These are phyloP conservation scores for Mycena galericulata DNA, from an alignment of 768 basidiomycete genomes.

Conservation along the genomic window DNA sequence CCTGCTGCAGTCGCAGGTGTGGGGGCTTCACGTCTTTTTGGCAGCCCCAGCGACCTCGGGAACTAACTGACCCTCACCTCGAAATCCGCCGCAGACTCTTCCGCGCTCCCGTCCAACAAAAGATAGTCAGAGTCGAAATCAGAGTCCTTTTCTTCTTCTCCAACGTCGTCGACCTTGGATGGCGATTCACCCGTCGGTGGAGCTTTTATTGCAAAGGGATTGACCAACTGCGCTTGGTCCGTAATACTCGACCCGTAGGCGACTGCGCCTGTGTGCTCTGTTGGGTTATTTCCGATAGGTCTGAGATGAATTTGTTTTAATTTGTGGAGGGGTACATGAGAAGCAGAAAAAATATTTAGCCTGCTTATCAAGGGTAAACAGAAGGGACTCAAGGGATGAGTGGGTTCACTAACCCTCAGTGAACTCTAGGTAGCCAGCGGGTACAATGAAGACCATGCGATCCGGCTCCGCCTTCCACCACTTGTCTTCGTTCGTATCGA, in stretches of 20 bases:
- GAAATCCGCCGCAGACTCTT: slow-evolving; percentile 63
- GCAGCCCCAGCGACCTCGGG: slow-evolving; percentile 89
- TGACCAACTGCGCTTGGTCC: slow-evolving; percentile 11
- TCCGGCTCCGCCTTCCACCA: slow-evolving; percentile 98
- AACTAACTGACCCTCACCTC: slow-evolving; percentile 81
- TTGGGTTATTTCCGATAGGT: neutral
- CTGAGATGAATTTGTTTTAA: slow-evolving; percentile 27
- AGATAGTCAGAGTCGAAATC: slow-evolving; percentile 55
- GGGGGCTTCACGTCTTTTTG: slow-evolving; percentile 69
- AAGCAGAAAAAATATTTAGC: slow-evolving; percentile 80
- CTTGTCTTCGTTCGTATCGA: slow-evolving; percentile 86
- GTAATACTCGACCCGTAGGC: slow-evolving; percentile 11
- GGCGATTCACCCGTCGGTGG: neutral
- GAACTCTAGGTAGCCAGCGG: slow-evolving; percentile 90
- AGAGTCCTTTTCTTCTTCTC: slow-evolving; percentile 39
- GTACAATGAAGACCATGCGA: slow-evolving; percentile 90
- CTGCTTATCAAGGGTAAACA: slow-evolving; percentile 74
- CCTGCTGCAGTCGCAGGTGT: no score
- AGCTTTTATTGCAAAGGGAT: slow-evolving; percentile 19
- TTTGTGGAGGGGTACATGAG: slow-evolving; percentile 54
- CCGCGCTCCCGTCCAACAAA: slow-evolving; percentile 57
- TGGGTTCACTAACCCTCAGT: slow-evolving; percentile 87
- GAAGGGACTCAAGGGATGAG: slow-evolving; percentile 65
- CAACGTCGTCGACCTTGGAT: neutral
- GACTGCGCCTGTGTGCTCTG: slow-evolving; percentile 2